Conservation (phyloP, 2,329 filamentous ascomycete genomes). For the Penicillium palitans region DNA sequence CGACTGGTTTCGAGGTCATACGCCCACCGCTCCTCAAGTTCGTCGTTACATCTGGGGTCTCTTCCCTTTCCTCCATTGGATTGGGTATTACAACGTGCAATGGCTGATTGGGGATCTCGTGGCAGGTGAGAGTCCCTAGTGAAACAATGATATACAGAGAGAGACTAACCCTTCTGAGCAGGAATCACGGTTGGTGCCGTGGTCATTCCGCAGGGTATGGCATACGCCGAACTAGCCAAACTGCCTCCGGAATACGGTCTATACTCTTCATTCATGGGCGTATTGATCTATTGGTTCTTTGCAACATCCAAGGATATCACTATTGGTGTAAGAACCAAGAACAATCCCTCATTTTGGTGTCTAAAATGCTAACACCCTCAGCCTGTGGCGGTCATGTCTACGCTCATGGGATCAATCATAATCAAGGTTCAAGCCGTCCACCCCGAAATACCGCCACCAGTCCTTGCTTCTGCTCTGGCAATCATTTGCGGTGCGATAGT, state of each 20-base stretch:
- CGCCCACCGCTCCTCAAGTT: constrained; percentile 59
- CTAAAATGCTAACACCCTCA: constrained; percentile 33
- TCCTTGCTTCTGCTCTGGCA: constrained; percentile 75
- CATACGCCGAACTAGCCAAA: constrained; percentile 78
- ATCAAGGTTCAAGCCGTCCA: constrained; percentile 57
- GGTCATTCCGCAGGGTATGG: constrained; percentile 91
- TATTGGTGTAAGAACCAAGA: constrained; percentile 37
- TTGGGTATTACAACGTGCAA: constrained; percentile 76
- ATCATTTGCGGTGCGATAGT: constrained; percentile 75
- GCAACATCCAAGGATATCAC: constrained; percentile 96
- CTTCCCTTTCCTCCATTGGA: constrained; percentile 85
- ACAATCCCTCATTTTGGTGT: too few species aligned
- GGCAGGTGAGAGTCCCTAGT: constrained; percentile 49
- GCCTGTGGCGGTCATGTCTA: constrained; percentile 92
- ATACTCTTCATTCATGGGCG: constrained; percentile 92
- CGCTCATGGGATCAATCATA: constrained; percentile 78
- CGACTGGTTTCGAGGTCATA: constrained; percentile 66
- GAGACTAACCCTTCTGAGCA: background rate
- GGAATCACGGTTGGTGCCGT: constrained; percentile 67
- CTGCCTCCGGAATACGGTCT: constrained; percentile 77
- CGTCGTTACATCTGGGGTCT: constrained; percentile 64
- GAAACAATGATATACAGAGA: background rate
- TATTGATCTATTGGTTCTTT: constrained; percentile 91
- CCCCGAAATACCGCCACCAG: constrained; percentile 57
- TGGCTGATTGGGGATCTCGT: constrained; percentile 87